phyloP scores from a whole-genome alignment of 208 protist species.

The Endotrypanum monterogeii region DNA sequence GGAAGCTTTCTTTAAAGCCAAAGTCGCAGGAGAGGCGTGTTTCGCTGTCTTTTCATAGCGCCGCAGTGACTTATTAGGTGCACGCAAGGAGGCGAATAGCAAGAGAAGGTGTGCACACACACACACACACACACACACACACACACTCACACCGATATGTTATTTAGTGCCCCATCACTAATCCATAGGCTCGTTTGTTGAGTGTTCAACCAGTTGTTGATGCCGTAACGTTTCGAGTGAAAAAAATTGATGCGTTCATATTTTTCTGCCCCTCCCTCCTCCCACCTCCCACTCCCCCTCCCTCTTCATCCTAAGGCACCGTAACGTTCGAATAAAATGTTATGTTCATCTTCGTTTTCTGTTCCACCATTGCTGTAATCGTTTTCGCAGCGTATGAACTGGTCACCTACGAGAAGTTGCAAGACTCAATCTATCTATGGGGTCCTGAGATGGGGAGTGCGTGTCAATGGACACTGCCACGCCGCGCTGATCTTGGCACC shows the following conservation, averaged over 20 bases:
- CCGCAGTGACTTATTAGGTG: neutral
- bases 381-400: no score
- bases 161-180: neutral
- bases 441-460: no score
- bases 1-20: neutral
- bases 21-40: neutral
- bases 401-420: no score
- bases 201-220: neutral
- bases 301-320: no score
- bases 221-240: neutral
- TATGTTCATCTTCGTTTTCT: neutral
- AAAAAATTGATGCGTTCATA: neutral
- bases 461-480: no score
- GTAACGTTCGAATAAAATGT: no score
- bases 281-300: neutral
- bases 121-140: neutral
- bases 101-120: no score
- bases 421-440: no score
- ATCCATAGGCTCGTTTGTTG: neutral
- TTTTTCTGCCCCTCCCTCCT: neutral
- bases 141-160: neutral
- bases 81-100: no score
- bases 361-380: neutral
- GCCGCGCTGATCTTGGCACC: no score
- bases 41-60: neutral